Base-by-base conservation (phyloP, 2,329 filamentous ascomycete species). In the Calonectria hawksworthii region DNA sequence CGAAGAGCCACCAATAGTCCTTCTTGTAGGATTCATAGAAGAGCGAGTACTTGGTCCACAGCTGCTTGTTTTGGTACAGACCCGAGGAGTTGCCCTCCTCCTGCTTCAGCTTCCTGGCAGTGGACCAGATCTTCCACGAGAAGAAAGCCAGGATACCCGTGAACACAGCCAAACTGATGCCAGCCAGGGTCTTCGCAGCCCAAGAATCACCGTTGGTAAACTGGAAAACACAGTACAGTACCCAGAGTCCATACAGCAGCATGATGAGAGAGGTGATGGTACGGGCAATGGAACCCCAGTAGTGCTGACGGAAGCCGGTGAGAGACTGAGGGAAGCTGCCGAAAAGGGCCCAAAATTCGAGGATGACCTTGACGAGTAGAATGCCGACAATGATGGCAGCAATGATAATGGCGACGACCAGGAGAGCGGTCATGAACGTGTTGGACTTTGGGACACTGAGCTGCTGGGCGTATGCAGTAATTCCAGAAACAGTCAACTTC, bases 11-110 rank as follows among this genome's bases (percentile, higher is more conserved):
- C 97, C 97, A 99, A 88, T 96, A 98, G 80, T 93, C 92, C 85
- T 94, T 95, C 87, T 95, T 96, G 89, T 98, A 99, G 80, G 93
- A 94, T 82, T 99, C 97, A 88, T 99, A 99, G 87, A 99, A 99
- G 76, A 98, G 90, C 81, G 95, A 97, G 90, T 99, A 99, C 88
- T 97, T 98, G 84, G 95, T 90, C 96, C 97, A 98, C 51, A 94
- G 93, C 73, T 94, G 91, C 88, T 97, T 98, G 86, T 99, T 91
- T 74, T 98, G 94, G 85, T 96, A 99, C 11, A 99, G 89, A 16
- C 88, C 91, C 21, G 90, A 89, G 0, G 90, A 86, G 82, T 96
- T 94, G 72, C 96, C 96, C 78, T 98, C 93, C 36, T 88, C 82
- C 81, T 92, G 90, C 88, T 95, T 96, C 78, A 95, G 93, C 80